Percentiles rank a stretch among this genome's conserved stretches.
Conservation (phyloP, 176 grass and related monocot genomes). For the Oryza officinalis region DNA sequence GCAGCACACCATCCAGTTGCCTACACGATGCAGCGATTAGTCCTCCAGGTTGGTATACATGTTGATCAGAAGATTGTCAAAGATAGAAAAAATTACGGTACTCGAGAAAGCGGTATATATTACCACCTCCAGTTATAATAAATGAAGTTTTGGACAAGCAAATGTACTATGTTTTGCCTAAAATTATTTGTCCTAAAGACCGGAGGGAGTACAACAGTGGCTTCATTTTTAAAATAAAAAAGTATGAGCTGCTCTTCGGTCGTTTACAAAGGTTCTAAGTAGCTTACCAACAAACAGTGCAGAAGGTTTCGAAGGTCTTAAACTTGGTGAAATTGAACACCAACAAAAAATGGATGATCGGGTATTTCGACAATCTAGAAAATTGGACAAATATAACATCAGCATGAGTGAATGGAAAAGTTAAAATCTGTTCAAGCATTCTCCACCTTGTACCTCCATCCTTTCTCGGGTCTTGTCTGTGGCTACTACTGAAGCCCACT, state of each 20-base stretch:
- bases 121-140: too few relatives aligned
- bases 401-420: not conserved
- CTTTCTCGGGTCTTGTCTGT: conserved; percentile 64
- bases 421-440: not conserved
- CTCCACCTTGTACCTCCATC: conserved; percentile 48
- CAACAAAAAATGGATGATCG: not conserved
- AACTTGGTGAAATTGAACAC: conserved; percentile 16
- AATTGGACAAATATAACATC: not conserved
- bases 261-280: not conserved
- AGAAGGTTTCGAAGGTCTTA: conserved; percentile 4
- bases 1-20: not conserved
- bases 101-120: too few relatives aligned
- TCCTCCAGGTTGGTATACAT: not conserved
- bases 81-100: too few relatives aligned
- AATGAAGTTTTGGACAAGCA: too few relatives aligned
- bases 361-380: conserved; percentile 8
- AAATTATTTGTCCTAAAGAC: too few relatives aligned
- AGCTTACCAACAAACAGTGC: not conserved
- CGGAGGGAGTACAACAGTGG: too few relatives aligned
- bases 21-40: not conserved
- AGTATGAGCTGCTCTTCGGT: too few relatives aligned
- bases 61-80: too few relatives aligned
- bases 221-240: too few relatives aligned
- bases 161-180: too few relatives aligned
- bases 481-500: conserved; percentile 72